Percentiles rank a stretch among this genome's conserved stretches.
Conservation (phyloP, 441 rosid species). For the Syzygium malaccense region DNA sequence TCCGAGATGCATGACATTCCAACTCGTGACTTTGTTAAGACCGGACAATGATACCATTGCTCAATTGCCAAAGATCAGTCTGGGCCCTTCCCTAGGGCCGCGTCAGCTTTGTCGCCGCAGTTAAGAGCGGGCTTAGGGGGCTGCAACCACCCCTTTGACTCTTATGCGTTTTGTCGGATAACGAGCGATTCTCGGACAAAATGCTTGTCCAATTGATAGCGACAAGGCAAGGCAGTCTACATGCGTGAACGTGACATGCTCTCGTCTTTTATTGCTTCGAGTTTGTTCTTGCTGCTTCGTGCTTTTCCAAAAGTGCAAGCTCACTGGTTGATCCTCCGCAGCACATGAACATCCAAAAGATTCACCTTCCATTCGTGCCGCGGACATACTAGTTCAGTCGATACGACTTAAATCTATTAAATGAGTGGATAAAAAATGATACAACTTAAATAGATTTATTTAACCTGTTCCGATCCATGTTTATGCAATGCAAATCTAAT, state of each 20-base stretch:
- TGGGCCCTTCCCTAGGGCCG: not conserved
- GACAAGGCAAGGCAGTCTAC: not conserved
- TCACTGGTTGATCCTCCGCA: not conserved
- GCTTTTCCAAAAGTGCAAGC: not conserved
- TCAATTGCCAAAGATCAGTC: not conserved
- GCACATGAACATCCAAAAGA: accelerated
- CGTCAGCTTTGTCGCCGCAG: not conserved
- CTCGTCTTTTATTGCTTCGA: not conserved
- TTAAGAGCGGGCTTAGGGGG: not conserved
- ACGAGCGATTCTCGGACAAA: not conserved
- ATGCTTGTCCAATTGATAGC: not conserved
- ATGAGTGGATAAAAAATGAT: too few species aligned
- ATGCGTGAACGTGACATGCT: not conserved
- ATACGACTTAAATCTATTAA: not conserved
- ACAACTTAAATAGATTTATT: accelerated
- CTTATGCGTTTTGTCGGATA: not conserved
- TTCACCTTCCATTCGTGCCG: not conserved
- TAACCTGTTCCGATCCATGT: too few species aligned
- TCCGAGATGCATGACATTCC: not conserved
- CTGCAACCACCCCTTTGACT: not conserved
- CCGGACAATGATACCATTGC: not conserved
- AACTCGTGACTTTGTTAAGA: not conserved
- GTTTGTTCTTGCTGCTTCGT: not conserved
- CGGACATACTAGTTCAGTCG: not conserved
- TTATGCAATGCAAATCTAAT: too few species aligned